Evolutionary conservation across 768 basidiomycete species (phyloP), one percentile per base, ranked within the genome.

Genomic region (Pisolithus albus): DNA sequence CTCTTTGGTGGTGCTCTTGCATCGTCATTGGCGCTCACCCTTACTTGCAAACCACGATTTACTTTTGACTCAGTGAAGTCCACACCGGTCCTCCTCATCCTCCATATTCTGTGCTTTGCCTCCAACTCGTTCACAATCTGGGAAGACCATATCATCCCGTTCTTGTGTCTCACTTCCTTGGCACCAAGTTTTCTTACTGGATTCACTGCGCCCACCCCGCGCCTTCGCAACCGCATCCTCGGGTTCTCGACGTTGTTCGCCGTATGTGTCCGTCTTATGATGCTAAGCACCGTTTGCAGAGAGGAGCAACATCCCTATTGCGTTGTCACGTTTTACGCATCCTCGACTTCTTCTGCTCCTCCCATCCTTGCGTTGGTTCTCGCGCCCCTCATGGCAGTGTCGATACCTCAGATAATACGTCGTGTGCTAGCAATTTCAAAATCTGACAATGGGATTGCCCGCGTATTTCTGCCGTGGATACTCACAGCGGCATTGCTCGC

Each of bases 101-200:
- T 92, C 2, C 93, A 98, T 60, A 68, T 84, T 1, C 49, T 86
- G 4, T 73, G 85, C 7, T 95, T 95, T 68, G 79, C 86, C 15
- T 95, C 93, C 23, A 98, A 98, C 72, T 96, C 93, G 0, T 95
- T 91, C 73, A 91, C 89, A n/a, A 80, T 98, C 66, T 97, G 93
- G 92, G 96, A 99, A 77, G 94, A 97, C 64, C 79, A 79, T 30
- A 73, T 90, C 50, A 75, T 87, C 10, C 79, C 83, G 7, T 94
- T 84, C 76, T 76, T 98, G 49, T 71, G 84, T 53, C 63, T 84
- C 41, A 79, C 79, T 36, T 86, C 81, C 30, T 70, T 92, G 36
- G 67, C 81, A 10, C 82, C 84, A 0, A 72, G 70, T 52, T 69
- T 87, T 54, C 61, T 86, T 30, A 74, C 73, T 45, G 86, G 88